phyloP scores from a whole-genome alignment of 495 filamentous ascomycete genomes.

The Amphirosellinia nigrospora region DNA sequence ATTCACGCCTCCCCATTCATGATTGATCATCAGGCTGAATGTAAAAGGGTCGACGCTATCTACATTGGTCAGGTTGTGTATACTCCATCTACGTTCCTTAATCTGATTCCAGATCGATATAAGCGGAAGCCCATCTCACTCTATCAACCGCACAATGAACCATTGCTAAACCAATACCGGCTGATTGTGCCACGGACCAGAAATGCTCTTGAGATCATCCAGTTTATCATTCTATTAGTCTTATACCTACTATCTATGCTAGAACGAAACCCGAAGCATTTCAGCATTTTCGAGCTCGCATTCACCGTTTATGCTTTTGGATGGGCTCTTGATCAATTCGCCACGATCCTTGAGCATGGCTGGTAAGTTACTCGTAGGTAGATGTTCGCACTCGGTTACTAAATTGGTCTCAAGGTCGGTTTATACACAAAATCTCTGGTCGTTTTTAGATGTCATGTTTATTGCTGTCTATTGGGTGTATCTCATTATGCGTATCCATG shows the following conservation, averaged over 20 bases:
- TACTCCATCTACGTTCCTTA: constrained; percentile 70
- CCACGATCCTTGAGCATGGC: constrained; percentile 73
- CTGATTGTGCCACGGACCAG: constrained; percentile 72
- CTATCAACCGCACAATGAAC: constrained; percentile 69
- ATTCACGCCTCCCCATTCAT: neutral
- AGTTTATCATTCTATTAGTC: constrained; percentile 67
- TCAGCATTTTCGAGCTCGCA: constrained; percentile 60
- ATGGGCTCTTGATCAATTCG: constrained; percentile 77
- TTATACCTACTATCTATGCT: constrained; percentile 70
- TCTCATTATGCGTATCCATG: constrained; percentile 64
- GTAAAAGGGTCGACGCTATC: constrained; percentile 64
- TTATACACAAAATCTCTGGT: constrained; percentile 80
- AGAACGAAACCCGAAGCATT: constrained; percentile 54
- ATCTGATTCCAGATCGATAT: constrained; percentile 76
- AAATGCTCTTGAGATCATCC: constrained; percentile 69
- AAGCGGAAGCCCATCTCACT: constrained; percentile 74
- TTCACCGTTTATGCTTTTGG: constrained; percentile 71
- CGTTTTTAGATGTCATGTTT: constrained; percentile 76
- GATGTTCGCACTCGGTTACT: neutral
- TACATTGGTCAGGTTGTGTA: constrained; percentile 72
- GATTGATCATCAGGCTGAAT: constrained; percentile 18
- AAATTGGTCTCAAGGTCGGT: constrained; percentile 59
- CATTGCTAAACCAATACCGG: constrained; percentile 76
- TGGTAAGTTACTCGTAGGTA: constrained; percentile 49
- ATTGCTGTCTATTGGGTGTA: constrained; percentile 66